Evolutionary conservation across 306 rosid species (phyloP), one percentile per base, ranked within the genome.

Genomic region (Inga laurina): DNA sequence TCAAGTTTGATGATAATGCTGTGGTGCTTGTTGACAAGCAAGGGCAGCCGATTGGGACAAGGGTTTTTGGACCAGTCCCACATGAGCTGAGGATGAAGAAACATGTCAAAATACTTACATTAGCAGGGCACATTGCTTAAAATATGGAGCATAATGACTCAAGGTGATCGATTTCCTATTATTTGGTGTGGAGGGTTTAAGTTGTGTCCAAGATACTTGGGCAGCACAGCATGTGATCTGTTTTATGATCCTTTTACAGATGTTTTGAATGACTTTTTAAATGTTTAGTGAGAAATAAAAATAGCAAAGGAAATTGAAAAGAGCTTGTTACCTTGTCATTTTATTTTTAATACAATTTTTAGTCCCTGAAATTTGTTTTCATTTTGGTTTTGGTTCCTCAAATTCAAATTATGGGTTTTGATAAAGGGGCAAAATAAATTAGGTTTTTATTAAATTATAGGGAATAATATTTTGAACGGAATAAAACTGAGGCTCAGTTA

Each of bases 1-100:
- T 94, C 82, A 94, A 88, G 91, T 88, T 94, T 79, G 97, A 94
- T 81, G 98, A 94, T 78, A 92, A 94, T 73, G 94, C 93, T 9
- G 98, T 89, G 74, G 94, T 94, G 30, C 92, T 92, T 24, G 95
- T 92, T 21, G 96, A 95, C 92, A 95, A 95, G 90, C 96, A 93
- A 86, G 97, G 99, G 24, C 96, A 92, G 74, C 97, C 99, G 13
- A 91, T 91, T 43, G 98, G 99, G n/a, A 95, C 98, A 0, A 89
- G 97, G 85, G 98, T 92, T 66, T 95, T 93, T 54, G 99, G 98
- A 11, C 98, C 98, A 1, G 96, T 95, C 49, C 99, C 98, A 8
- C 99, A 93, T 34, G 96, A 93, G 82, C 83, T 91, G 44, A 89
- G 99, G 88, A 88, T 83, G 92, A 95, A 93, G 86, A 93, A 95